These are phyloP conservation scores for Cardiosporidium cionae DNA, from an alignment of 169 alveolate genomes.

Conservation along the genomic window DNA sequence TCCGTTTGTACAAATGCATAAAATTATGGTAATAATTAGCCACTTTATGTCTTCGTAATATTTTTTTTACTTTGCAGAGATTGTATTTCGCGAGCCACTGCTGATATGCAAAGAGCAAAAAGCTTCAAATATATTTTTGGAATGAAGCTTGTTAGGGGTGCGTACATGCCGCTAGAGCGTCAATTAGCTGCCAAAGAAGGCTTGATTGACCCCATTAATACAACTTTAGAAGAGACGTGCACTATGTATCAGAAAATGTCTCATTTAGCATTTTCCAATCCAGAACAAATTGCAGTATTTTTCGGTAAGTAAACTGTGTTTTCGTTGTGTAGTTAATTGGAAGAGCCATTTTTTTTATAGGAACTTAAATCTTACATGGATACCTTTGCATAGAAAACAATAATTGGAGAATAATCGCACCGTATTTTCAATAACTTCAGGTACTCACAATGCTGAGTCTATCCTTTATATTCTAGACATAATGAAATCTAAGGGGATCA, in stretches of 20 bases:
- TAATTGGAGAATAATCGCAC: too few relatives aligned
- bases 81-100: slow-evolving; percentile 7
- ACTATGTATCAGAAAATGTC: slow-evolving; percentile 30
- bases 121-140: slow-evolving; percentile 27
- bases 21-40: too few relatives aligned
- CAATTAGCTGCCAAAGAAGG: slow-evolving; percentile 34
- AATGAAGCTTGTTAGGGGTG: slow-evolving; percentile 63
- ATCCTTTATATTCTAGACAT: too few relatives aligned
- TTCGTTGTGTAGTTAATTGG: too few relatives aligned
- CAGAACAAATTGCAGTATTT: background rate
- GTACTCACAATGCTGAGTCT: too few relatives aligned
- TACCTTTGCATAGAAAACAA: too few relatives aligned
- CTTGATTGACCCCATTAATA: slow-evolving; percentile 40
- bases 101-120: slow-evolving; percentile 37
- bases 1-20: too few relatives aligned
- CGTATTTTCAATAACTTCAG: too few relatives aligned
- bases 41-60: too few relatives aligned
- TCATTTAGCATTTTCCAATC: background rate
- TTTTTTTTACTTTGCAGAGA: slow-evolving; percentile 1
- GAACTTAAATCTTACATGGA: too few relatives aligned
- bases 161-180: slow-evolving; percentile 62
- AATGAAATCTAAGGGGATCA: too few relatives aligned
- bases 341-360: too few relatives aligned
- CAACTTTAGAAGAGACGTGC: slow-evolving; percentile 43
- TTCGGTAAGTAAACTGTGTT: background rate